These are phyloP conservation scores for Musa itinerans DNA, from an alignment of 176 grass and related monocot species.

Conservation along the genomic window DNA sequence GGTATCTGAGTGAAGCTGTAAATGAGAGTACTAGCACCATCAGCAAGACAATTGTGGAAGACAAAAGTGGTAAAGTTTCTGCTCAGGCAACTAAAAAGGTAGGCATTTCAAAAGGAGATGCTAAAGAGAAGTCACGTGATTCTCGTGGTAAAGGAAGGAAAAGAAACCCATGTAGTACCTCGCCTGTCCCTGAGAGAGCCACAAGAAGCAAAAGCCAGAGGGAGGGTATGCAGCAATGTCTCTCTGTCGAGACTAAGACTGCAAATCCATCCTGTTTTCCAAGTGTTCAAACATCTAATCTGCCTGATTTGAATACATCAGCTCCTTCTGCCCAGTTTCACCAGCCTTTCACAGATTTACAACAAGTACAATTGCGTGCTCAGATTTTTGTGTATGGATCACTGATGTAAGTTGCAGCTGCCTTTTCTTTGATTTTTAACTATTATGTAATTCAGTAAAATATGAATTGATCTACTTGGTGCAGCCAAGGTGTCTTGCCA, in stretches of 20 bases:
- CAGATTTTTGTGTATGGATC: conserved; percentile 99
- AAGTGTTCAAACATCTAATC: conserved; percentile 30
- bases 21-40: conserved; percentile 27
- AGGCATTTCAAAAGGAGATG: conserved; percentile 7
- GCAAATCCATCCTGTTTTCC: conserved; percentile 33
- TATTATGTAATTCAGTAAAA: conserved; percentile 15
- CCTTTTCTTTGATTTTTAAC: conserved; percentile 17
- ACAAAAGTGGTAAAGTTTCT: conserved; percentile 25
- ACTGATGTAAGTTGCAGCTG: conserved; percentile 72
- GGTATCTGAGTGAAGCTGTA: conserved; percentile 1
- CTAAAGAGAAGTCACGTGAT: conserved; percentile 30
- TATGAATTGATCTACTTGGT: conserved; percentile 30
- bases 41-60: conserved; percentile 30
- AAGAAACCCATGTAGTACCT: conserved; percentile 20
- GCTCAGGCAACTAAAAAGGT: conserved; percentile 16
- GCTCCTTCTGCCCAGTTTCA: conserved; percentile 35
- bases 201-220: conserved; percentile 23
- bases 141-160: conserved; percentile 42
- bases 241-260: conserved; percentile 31
- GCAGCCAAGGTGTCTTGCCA: conserved; percentile 83
- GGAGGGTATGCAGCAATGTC: conserved; percentile 33
- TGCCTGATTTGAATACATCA: conserved; percentile 45
- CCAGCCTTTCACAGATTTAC: conserved; percentile 79
- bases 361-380: conserved; percentile 83
- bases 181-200: conserved; percentile 22